Base-by-base conservation (phyloP, 129 eudicot genomes). In the Saposhnikovia divaricata region DNA sequence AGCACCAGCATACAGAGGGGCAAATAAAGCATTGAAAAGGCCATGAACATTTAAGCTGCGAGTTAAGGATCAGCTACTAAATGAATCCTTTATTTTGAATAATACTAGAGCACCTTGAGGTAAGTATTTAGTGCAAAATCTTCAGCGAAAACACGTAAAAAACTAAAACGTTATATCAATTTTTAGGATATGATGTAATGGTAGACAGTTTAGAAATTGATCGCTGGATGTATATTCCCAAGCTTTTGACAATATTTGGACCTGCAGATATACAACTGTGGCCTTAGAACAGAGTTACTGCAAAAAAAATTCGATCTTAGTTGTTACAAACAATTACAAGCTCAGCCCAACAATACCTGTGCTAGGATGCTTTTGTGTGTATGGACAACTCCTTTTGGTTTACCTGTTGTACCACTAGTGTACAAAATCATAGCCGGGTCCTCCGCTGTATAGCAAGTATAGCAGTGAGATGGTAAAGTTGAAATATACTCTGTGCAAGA, bases 341-440 rank as follows among this genome's bases (percentile, higher is more conserved):
- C 66, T 31, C 76, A 15, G 53, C 77, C n/a, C 47, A 77, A 79
- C 37, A 73, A 63, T 86, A 96, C 99, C 99, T 92, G 99, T 51
- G 97, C 91, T 77, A 96, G 88, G 68, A 96, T 87, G 75, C 97
- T 86, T 81, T 84, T 81, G 77, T 96, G 99, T 31, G 99, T 96
- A 82, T 96, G 97, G 57, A 96, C 97, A 86, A 85, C 99, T 78
- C 99, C 99, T 89, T 95, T 96, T 55, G 99, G 99, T 85, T 92
- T 96, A 27, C 99, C 99, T 46, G 99, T 96, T 69, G 99, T 96
- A 65, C 99, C 99, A 46, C 99, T 96, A 80, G 98, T 96, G 88
- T 96, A 96, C 84, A 96, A 81, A 81, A 96, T 89, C 85, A 96
- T 82, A 53, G 99, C 99, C 21, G 96, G 91, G 72, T 89, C 91